A percentile compares a stretch with the other conserved stretches of the same genome.
phyloP scores from a whole-genome alignment of 441 rosid genomes.

The Populus hybrid region DNA sequence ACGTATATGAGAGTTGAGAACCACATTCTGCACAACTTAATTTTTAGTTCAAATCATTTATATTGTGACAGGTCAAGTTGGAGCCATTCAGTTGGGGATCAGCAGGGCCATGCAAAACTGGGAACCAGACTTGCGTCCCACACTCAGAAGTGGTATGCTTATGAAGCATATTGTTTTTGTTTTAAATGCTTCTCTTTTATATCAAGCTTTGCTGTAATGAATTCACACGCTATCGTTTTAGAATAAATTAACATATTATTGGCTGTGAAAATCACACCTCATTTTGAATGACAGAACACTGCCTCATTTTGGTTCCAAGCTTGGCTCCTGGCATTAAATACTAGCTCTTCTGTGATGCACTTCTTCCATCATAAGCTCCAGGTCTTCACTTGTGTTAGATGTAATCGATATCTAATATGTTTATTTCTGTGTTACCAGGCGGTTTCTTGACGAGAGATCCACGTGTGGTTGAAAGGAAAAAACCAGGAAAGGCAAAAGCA shows the following conservation, averaged over 20 bases:
- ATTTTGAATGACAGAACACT: neutral
- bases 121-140: slow-evolving; percentile 85
- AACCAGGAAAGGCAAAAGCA: slow-evolving; percentile 96
- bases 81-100: slow-evolving; percentile 86
- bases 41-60: slow-evolving; percentile 2
- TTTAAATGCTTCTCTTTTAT: neutral
- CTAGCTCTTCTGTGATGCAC: neutral
- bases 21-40: neutral
- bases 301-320: neutral
- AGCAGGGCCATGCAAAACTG: slow-evolving; percentile 92
- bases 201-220: neutral
- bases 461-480: slow-evolving; percentile 93
- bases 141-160: slow-evolving; percentile 69
- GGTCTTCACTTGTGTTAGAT: neutral
- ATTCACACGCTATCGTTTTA: neutral
- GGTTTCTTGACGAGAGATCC: slow-evolving; percentile 95
- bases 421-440: slow-evolving; percentile 34
- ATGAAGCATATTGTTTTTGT: neutral
- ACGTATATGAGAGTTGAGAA: neutral
- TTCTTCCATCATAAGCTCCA: neutral
- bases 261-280: neutral
- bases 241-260: neutral
- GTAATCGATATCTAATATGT: neutral
- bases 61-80: slow-evolving; percentile 80
- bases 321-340: neutral